Evolutionary conservation across 768 basidiomycete species (phyloP).

Genomic region (Collybia nuda): DNA sequence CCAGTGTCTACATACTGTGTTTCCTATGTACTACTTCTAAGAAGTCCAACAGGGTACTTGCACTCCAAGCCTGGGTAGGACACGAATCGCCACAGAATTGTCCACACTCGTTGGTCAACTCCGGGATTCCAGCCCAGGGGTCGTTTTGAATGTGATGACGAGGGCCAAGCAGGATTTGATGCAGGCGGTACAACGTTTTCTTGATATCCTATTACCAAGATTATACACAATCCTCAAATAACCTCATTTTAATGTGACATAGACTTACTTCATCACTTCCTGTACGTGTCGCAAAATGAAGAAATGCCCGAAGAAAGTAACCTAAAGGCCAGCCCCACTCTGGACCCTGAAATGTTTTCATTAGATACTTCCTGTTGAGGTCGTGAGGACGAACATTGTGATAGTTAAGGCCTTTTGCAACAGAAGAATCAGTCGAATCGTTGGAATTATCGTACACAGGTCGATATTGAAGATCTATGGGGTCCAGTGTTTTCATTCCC

Average conservation of each 20-base stretch:
- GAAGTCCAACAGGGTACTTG: constrained; percentile 90
- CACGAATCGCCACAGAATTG: constrained; percentile 86
- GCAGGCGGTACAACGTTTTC: constrained; percentile 78
- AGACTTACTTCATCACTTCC: constrained; percentile 66
- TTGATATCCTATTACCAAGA: constrained; percentile 51
- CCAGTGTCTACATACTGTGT: background rate
- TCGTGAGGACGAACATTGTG: constrained; percentile 61
- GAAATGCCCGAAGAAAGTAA: constrained; percentile 92
- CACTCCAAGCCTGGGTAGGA: constrained; percentile 94
- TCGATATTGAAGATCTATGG: constrained; percentile 84
- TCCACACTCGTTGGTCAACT: constrained; percentile 87
- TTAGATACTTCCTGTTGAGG: background rate
- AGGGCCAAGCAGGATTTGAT: constrained; percentile 66
- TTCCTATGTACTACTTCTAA: constrained; percentile 67
- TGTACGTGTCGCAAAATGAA: constrained; percentile 76
- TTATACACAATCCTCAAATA: too few relatives aligned
- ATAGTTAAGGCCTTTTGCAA: constrained; percentile 95
- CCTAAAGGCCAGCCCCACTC: constrained; percentile 97
- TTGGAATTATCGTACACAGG: constrained; percentile 93
- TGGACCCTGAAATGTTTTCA: constrained; percentile 56
- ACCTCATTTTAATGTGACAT: background rate
- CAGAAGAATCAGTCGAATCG: constrained; percentile 76
- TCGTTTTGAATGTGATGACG: constrained; percentile 77
- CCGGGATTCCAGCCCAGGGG: constrained; percentile 92
- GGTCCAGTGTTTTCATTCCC: constrained; percentile 96